Evolutionary conservation across 2,329 filamentous ascomycete species (phyloP).

Genomic region (Epichloe bromicola): DNA sequence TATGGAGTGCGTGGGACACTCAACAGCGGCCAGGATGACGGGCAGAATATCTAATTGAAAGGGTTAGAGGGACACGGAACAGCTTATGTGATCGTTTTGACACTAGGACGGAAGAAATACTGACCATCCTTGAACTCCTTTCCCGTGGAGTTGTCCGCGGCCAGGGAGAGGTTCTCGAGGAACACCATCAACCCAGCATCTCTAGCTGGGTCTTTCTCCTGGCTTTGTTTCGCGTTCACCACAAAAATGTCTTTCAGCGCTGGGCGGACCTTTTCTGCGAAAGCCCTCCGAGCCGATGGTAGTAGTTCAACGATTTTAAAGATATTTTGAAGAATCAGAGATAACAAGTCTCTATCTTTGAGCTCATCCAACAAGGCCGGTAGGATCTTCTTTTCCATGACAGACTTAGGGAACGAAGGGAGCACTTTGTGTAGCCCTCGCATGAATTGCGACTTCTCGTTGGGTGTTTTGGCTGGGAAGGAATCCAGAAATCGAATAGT

Average conservation of each 20-base stretch:
- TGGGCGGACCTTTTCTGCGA: conserved; percentile 78
- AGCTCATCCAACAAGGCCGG: conserved; percentile 83
- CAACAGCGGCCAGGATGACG: conserved; percentile 69
- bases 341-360: conserved; percentile 79
- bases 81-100: neutral
- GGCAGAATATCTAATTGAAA: conserved; percentile 61
- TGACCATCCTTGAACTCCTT: conserved; percentile 89
- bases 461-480: conserved; percentile 80
- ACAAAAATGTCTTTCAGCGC: conserved; percentile 74
- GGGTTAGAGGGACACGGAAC: neutral
- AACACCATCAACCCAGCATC: conserved; percentile 89
- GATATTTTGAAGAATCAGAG: conserved; percentile 77
- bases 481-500: conserved; percentile 91
- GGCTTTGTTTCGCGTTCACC: conserved; percentile 37
- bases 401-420: conserved; percentile 81
- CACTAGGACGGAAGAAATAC: conserved; percentile 14
- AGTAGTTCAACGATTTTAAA: conserved; percentile 79
- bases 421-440: conserved; percentile 76
- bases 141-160: conserved; percentile 70
- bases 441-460: conserved; percentile 86
- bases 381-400: conserved; percentile 88
- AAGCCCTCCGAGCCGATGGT: conserved; percentile 62
- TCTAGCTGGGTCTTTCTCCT: conserved; percentile 68
- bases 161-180: conserved; percentile 65
- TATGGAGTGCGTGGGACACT: conserved; percentile 78